Base-by-base conservation (phyloP, 495 filamentous ascomycete genomes). In the Copromyces sp. region DNA sequence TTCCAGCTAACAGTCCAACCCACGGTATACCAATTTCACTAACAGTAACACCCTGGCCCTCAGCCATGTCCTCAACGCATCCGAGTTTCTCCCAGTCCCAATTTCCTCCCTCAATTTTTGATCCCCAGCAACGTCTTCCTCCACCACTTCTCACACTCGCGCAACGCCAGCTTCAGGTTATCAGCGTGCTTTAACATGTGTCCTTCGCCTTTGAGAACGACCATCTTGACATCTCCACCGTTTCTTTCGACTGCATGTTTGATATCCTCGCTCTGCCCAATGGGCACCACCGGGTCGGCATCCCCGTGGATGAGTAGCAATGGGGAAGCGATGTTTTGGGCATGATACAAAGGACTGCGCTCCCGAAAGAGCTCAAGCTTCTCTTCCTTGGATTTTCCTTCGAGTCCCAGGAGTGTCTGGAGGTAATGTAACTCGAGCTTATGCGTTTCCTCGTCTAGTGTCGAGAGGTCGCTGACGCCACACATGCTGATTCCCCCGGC, bases 351-450 rank as follows among this genome's bases (percentile, higher is more conserved):
- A 3, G 85, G 83, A 73, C 84, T 85, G 20, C 85, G 77, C 11
- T 80, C 79, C 16, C 73, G 71, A 29, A 81, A 82, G 12, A 84
- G 75, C 41, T 72, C 74, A 68, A 83, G 81, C 76, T 82, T 73
- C 24, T 85, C 82, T 53, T 81, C 77, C 0, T 78, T 74, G 5
- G 75, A 70, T 17, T 74, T 70, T 8, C 77, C 79, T 2, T 75
- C 72, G 3, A 77, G 72, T 40, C 83, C 79, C 8, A 85, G 61
- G 35, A 87, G 77, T 16, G 74, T 76, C 20, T 82, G 78, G 41
- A 85, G 77, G 74, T 88, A 86, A 42, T 83, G 80, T 38, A 79
- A 81, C 75, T 88, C 86, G 68, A 87, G 83, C 75, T 88, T 88
- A 70, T 87, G 86, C 1, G 85, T 86, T 42, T 81, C 81, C 2